phyloP scores from a whole-genome alignment of 2,329 filamentous ascomycete genomes.

The Colletotrichum nymphaeae region DNA sequence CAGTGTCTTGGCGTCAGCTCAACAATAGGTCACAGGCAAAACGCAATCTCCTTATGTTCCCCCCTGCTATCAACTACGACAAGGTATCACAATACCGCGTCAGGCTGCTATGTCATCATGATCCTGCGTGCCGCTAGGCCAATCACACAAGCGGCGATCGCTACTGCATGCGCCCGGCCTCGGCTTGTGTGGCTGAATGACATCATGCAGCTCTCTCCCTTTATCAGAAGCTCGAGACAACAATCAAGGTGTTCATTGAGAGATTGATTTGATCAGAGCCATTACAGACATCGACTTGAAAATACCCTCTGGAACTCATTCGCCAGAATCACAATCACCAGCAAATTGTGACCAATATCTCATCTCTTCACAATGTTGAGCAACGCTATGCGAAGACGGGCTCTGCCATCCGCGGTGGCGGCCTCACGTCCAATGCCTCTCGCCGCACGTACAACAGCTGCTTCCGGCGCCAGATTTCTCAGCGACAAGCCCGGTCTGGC shows the following conservation, averaged over 20 bases:
- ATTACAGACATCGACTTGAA: background rate
- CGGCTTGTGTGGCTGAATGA: conserved; percentile 11
- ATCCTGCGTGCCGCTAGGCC: background rate
- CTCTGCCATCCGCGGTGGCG: background rate
- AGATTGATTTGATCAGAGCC: background rate
- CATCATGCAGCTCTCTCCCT: conserved; percentile 10
- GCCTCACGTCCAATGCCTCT: background rate
- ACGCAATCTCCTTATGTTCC: background rate
- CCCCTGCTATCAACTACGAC: background rate
- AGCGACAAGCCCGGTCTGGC: conserved; percentile 29
- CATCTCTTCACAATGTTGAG: background rate
- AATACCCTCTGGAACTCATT: background rate
- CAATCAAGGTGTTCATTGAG: background rate
- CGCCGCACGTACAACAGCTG: background rate
- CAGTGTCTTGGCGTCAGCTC: background rate
- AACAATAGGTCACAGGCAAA: background rate
- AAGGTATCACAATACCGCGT: background rate
- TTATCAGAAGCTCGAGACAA: conserved; percentile 1
- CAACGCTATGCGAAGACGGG: background rate
- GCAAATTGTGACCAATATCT: background rate
- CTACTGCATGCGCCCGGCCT: conserved; percentile 5
- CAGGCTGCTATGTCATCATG: conserved; percentile 12
- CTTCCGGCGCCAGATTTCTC: background rate
- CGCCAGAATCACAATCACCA: too few species aligned
- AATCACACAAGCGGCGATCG: conserved; percentile 28